Conservation (phyloP, 257 asterid species). For the Lantana camara region DNA sequence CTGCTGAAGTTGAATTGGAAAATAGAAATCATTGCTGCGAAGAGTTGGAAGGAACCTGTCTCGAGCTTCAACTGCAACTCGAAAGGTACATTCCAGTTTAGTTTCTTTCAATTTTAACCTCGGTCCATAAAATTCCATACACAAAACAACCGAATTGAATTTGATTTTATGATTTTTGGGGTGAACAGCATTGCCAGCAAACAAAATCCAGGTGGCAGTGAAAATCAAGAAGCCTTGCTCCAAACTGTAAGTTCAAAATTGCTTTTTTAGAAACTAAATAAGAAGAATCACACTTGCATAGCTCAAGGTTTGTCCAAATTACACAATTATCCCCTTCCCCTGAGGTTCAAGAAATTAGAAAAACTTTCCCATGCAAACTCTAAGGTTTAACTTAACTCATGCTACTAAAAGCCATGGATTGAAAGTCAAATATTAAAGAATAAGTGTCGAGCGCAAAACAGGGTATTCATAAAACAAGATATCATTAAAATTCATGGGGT, state of each 20-base stretch:
- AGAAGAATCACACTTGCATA: too few species aligned
- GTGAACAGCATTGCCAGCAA: constrained; percentile 42
- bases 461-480: too few species aligned
- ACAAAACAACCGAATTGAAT: background rate
- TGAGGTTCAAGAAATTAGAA: too few species aligned
- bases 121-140: background rate
- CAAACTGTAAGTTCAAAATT: constrained; percentile 56
- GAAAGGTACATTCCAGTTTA: constrained; percentile 52
- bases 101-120: background rate
- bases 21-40: constrained; percentile 60
- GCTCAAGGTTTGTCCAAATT: too few species aligned
- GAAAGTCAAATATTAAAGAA: too few species aligned
- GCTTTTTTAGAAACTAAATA: too few species aligned
- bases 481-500: too few species aligned
- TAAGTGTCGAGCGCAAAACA: too few species aligned
- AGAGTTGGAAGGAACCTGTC: constrained; percentile 75
- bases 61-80: constrained; percentile 90
- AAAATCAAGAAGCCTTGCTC: constrained; percentile 51
- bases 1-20: constrained; percentile 73
- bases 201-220: constrained; percentile 31
- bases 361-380: too few species aligned
- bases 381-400: too few species aligned
- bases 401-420: too few species aligned
- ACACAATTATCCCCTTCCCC: too few species aligned
- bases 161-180: constrained; percentile 9